Evolutionary conservation across 2,329 filamentous ascomycete genomes (phyloP), one percentile per base, ranked within the genome.

Genomic region (Sarocladium brachiariae): DNA sequence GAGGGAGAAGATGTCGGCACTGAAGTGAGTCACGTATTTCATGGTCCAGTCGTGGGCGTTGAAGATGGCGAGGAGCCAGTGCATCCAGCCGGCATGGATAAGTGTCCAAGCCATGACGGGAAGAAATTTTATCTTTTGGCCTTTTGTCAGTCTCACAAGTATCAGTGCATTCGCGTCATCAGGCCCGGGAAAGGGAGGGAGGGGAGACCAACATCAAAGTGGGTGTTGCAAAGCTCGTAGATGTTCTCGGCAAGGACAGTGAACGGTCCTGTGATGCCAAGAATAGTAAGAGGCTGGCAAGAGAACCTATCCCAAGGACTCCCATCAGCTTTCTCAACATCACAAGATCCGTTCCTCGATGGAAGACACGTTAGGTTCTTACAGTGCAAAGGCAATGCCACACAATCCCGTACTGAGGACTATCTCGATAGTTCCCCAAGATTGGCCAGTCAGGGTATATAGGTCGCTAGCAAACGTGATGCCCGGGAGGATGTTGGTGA

Each of bases 11-110:
- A 85, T 82, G 60, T 85, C 82, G 38, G 78, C 81, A 53, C 74
- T 81, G 62, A 84, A 85, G 18, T 76, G 80, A 2, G 82, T 86
- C 46, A 86, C 82, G 62, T 85, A 85, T 57, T 78, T 73, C 82
- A 85, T 86, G 0, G 81, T 85, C 78, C 80, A 85, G 63, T 84
- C 81, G 59, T 85, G 81, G 3, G 81, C 81, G 62, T 85, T 85
- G 64, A 84, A 77, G 48, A 84, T 75, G 50, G 81, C 81, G 11
- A 86, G 70, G 2, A 84, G 63, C 56, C 76, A 77, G 59, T 83
- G 79, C 72, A 85, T 77, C 82, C 82, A 86, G 7, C 72, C 77
- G 6, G 81, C 71, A 60, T 86, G 81, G 49, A 85, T 81, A 31
- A 84, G 71, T 2, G 78, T 75, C 81, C 81, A 86, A 2, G 82